A percentile compares a stretch with the other conserved stretches of the same genome.
phyloP scores from a whole-genome alignment of 2,329 filamentous ascomycete species.

The Thelonectria olida region DNA sequence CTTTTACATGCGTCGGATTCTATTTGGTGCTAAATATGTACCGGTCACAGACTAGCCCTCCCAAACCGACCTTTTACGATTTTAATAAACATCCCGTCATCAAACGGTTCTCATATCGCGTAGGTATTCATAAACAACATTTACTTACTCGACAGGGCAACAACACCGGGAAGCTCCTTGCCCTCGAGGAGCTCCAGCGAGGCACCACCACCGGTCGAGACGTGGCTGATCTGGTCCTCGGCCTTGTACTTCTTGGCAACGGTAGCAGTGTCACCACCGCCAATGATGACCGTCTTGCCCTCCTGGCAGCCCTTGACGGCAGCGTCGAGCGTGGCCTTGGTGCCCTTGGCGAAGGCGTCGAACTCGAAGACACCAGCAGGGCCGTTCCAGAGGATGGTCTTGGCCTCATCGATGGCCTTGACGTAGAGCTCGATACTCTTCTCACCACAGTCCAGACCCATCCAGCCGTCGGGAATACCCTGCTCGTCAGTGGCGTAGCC shows the following conservation, averaged over 20 bases:
- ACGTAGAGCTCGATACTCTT: constrained; percentile 91
- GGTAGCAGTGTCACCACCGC: constrained; percentile 96
- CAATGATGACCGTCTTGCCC: constrained; percentile 98
- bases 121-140: constrained; percentile 32
- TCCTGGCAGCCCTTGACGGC: constrained; percentile 80
- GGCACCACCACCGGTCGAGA: constrained; percentile 95
- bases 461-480: constrained; percentile 96
- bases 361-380: constrained; percentile 98
- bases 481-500: constrained; percentile 85
- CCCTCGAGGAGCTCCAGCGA: constrained; percentile 96
- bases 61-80: constrained; percentile 43
- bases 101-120: constrained; percentile 36
- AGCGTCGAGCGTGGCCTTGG: constrained; percentile 90
- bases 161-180: constrained; percentile 95
- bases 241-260: constrained; percentile 97
- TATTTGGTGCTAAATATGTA: constrained; percentile 33
- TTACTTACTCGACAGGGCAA: constrained; percentile 85
- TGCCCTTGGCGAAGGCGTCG: constrained; percentile 90
- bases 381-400: constrained; percentile 99
- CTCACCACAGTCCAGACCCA: constrained; percentile 94
- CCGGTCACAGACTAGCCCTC: constrained; percentile 48
- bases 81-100: constrained; percentile 42
- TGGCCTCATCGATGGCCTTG: constrained; percentile 83
- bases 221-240: constrained; percentile 97
- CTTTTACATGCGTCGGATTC: constrained; percentile 18